These are phyloP conservation scores for Zygnema cylindricum DNA, from an alignment of 139 green algal genomes.

Conservation along the genomic window DNA sequence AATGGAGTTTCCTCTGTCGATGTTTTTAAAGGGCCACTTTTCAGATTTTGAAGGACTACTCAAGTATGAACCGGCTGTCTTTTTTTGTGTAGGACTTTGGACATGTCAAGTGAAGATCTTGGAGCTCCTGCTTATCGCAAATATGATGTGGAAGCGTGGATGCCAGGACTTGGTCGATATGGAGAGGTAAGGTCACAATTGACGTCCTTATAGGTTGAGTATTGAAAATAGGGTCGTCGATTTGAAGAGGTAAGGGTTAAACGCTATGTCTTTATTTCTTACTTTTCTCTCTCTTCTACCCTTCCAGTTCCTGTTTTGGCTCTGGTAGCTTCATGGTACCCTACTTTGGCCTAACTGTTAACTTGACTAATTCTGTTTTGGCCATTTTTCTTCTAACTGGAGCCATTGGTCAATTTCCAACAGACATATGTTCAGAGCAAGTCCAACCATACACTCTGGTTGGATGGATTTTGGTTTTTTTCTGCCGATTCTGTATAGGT, in stretches of 20 bases:
- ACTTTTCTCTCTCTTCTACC: not conserved
- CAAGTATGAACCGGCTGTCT: too few species aligned
- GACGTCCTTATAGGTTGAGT: conserved; percentile 10
- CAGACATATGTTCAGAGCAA: too few species aligned
- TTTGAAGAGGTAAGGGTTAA: conserved; percentile 32
- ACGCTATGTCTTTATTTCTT: conserved; percentile 19
- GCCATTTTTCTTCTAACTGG: too few species aligned
- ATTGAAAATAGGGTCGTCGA: not conserved
- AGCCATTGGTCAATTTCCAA: too few species aligned
- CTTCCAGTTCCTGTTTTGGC: not conserved
- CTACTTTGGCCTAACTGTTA: conserved; percentile 2
- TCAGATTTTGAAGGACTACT: too few species aligned
- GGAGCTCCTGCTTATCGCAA: conserved; percentile 96
- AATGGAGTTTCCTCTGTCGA: not conserved
- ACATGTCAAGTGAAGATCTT: conserved; percentile 96
- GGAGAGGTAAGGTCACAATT: conserved; percentile 87
- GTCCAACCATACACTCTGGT: too few species aligned
- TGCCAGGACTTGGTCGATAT: conserved; percentile 93
- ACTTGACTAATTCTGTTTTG: not conserved
- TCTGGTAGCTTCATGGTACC: not conserved
- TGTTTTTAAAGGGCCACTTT: not conserved
- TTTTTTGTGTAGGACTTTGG: conserved; percentile 66
- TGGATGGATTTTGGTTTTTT: too few species aligned
- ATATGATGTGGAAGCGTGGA: conserved; percentile 98
- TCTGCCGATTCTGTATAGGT: too few species aligned